Evolutionary conservation across 257 asterid species (phyloP).

Genomic region (Primulina tabacum): DNA sequence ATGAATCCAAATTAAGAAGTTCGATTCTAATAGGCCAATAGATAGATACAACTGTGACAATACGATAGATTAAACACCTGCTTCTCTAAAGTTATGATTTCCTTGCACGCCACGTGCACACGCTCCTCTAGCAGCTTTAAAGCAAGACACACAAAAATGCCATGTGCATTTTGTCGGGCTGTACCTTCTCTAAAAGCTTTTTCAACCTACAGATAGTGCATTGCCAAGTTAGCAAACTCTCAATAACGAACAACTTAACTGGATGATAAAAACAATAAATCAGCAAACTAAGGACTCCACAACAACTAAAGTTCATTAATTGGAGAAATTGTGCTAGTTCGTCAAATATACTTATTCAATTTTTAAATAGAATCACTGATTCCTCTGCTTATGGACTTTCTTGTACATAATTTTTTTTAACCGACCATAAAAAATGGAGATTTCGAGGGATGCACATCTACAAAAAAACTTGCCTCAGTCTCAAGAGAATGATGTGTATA

Average conservation of each 20-base stretch:
- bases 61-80: slow-evolving; percentile 55
- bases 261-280: slow-evolving; percentile 11
- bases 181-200: slow-evolving; percentile 99
- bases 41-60: slow-evolving; percentile 21
- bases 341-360: slow-evolving; percentile 8
- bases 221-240: slow-evolving; percentile 25
- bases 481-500: not conserved
- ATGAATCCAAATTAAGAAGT: slow-evolving; percentile 20
- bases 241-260: slow-evolving; percentile 19
- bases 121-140: slow-evolving; percentile 86
- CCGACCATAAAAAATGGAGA: not conserved
- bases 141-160: slow-evolving; percentile 93
- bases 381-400: slow-evolving; percentile 2
- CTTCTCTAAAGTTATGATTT: slow-evolving; percentile 83
- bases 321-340: slow-evolving; percentile 7
- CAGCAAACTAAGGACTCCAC: slow-evolving; percentile 14
- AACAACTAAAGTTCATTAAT: slow-evolving; percentile 24
- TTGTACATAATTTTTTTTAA: not conserved
- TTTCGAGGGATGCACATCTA: not conserved
- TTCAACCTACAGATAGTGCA: slow-evolving; percentile 67
- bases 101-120: slow-evolving; percentile 91
- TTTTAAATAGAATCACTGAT: not conserved
- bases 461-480: not conserved
- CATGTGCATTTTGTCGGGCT: slow-evolving; percentile 97
- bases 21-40: slow-evolving; percentile 18